These are phyloP conservation scores for Kodamaea sp. DNA, from an alignment of 1,139 yeast genomes.

Conservation along the genomic window DNA sequence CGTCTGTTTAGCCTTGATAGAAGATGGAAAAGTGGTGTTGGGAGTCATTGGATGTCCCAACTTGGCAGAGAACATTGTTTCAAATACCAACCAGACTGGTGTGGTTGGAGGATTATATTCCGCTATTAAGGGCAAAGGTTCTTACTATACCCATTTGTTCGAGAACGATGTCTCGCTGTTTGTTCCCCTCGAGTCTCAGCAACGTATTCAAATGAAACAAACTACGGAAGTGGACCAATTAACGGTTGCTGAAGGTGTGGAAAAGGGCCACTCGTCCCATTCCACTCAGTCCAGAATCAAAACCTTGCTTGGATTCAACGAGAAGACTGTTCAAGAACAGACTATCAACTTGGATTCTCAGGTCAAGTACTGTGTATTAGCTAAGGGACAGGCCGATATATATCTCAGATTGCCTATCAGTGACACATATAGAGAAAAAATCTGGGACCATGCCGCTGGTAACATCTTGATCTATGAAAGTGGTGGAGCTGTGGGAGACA, in stretches of 20 bases:
- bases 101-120: slow-evolving; percentile 69
- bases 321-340: slow-evolving; percentile 46
- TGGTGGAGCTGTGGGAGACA: slow-evolving; percentile 89
- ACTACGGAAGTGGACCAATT: slow-evolving; percentile 46
- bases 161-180: slow-evolving; percentile 21
- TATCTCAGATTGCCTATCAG: slow-evolving; percentile 85
- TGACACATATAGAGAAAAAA: slow-evolving; percentile 80
- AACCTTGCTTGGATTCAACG: slow-evolving; percentile 47
- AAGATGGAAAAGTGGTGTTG: slow-evolving; percentile 77
- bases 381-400: slow-evolving; percentile 90
- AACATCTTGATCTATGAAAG: slow-evolving; percentile 82
- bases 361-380: slow-evolving; percentile 89
- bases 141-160: slow-evolving; percentile 57
- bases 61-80: slow-evolving; percentile 54
- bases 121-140: slow-evolving; percentile 74
- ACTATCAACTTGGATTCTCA: slow-evolving; percentile 86
- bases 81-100: slow-evolving; percentile 40
- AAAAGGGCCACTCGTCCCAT: slow-evolving; percentile 92
- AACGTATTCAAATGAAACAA: slow-evolving; percentile 45
- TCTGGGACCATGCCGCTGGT: slow-evolving; percentile 99
- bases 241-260: slow-evolving; percentile 94
- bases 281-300: slow-evolving; percentile 83
- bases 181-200: slow-evolving; percentile 39
- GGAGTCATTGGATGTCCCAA: slow-evolving; percentile 98
- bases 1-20: slow-evolving; percentile 87